Evolutionary conservation across 1,284 basidiomycete genomes (phyloP), one percentile per base, ranked within the genome.

Genomic region (Boletus sp.): DNA sequence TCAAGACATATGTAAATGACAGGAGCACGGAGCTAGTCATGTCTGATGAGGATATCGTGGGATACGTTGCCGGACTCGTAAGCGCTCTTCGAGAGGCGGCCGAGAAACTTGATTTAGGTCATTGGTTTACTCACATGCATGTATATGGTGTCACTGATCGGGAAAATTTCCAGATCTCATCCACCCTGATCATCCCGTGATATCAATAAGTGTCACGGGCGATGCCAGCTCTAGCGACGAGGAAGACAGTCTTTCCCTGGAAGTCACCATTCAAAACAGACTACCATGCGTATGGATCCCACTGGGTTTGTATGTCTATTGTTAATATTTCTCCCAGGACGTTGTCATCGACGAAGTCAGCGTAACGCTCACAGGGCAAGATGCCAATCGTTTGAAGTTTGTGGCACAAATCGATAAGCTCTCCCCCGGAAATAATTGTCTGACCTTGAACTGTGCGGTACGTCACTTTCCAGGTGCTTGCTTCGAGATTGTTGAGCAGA

Each of bases 371-470:
- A 66, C 73, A 29, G 88, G 88, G 12, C 77, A 80, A 57, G 87
- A 89, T 55, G 74, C 76, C 3, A 83, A 84, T 57, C 79, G 77
- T 51, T 73, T 87, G 49, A 78, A 72, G 60, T 89, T 85, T 67
- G 67, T 73, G 2, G 65, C 74, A 12, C 63, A 70, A 13, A 63
- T 74, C 1, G 65, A 76, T 15, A 69, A 65, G 11, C 68, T 89
- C 18, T 63, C 72, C 1, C 75, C 86, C 0, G 91, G 91, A 13
- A 74, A 75, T 46, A 84, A 81, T n/a, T 63, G 68, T 2, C 61
- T 89, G 39, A 78, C 74, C 0, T 67, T 92, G 43, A 87, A 84
- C 64, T 92, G 87, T 63, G 81, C 88, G 12, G 92, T 93, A 70
- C 63, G 85, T 75, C 16, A 51, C 16, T 33, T 16, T 54, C 37